Conservation (phyloP, 2,329 filamentous ascomycete species). For the Botrytis fragariae region DNA sequence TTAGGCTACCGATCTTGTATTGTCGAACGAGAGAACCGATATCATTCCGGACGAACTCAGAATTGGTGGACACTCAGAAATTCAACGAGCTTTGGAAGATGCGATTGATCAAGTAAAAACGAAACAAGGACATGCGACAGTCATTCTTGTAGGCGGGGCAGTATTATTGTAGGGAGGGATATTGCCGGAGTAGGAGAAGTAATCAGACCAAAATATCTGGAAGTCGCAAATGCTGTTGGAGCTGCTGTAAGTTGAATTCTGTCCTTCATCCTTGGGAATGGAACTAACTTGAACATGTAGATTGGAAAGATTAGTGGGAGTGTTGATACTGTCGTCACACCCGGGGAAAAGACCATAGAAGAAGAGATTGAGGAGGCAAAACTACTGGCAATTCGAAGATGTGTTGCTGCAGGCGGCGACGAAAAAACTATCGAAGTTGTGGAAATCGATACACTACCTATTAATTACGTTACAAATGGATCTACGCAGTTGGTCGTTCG, state of each 20-base stretch:
- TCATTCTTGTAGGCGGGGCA: constrained; percentile 59
- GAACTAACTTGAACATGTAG: constrained; percentile 23
- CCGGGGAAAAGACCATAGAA: constrained; percentile 27
- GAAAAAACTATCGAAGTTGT: constrained; percentile 33
- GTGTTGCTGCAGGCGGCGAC: constrained; percentile 35
- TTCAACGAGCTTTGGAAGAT: constrained; percentile 47
- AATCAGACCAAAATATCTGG: constrained; percentile 51
- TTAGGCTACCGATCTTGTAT: constrained; percentile 34
- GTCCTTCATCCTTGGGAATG: neutral
- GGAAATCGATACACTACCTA: constrained; percentile 35
- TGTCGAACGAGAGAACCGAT: constrained; percentile 13
- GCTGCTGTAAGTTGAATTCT: constrained; percentile 48
- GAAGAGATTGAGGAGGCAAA: constrained; percentile 33
- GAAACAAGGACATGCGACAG: constrained; percentile 49
- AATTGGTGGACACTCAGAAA: constrained; percentile 27
- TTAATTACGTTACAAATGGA: constrained; percentile 36
- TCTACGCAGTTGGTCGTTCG: constrained; percentile 33
- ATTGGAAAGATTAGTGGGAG: constrained; percentile 35
- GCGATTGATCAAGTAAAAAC: constrained; percentile 57
- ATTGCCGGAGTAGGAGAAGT: constrained; percentile 51
- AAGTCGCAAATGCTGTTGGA: constrained; percentile 59
- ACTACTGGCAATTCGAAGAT: constrained; percentile 30
- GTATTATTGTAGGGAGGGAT: constrained; percentile 47
- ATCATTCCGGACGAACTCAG: constrained; percentile 24
- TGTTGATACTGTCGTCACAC: constrained; percentile 35